These are phyloP conservation scores for Fusarium solani-melongenae DNA, from an alignment of 2,329 filamentous ascomycete species.

Conservation along the genomic window DNA sequence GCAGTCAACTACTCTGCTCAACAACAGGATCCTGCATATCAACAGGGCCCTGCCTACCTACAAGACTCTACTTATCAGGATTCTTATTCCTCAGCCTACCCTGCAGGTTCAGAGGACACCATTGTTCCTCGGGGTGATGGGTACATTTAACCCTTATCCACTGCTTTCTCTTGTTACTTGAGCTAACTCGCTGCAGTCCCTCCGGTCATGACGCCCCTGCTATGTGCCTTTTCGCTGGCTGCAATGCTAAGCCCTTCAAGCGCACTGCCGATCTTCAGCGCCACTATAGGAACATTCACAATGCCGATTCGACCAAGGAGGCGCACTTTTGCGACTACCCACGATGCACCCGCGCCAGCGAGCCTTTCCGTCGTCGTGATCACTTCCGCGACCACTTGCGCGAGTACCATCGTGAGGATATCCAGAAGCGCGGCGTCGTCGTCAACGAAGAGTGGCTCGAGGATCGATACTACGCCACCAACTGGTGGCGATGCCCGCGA, in stretches of 20 bases:
- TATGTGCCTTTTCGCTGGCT: conserved; percentile 54
- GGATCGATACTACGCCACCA: conserved; percentile 50
- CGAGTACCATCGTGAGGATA: conserved; percentile 66
- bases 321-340: conserved; percentile 64
- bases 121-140: conserved; percentile 18
- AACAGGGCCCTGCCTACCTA: conserved; percentile 10
- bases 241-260: conserved; percentile 59
- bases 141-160: conserved; percentile 16
- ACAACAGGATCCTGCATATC: conserved; percentile 16
- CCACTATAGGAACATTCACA: conserved; percentile 63
- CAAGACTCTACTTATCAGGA: conserved; percentile 20
- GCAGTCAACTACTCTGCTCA: conserved; percentile 18
- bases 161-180: not conserved
- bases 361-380: conserved; percentile 65
- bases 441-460: conserved; percentile 53
- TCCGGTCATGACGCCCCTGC: conserved; percentile 46
- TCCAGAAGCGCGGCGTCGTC: conserved; percentile 57
- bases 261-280: conserved; percentile 66
- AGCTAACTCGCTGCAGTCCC: conserved; percentile 12
- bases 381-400: conserved; percentile 69
- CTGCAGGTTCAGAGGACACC: conserved; percentile 1
- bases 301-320: conserved; percentile 53
- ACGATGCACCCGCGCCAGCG: conserved; percentile 56
- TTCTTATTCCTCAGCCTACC: conserved; percentile 7
- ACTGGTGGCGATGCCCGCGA: conserved; percentile 66